These are phyloP conservation scores for Phytophthora hibernalis DNA, from an alignment of 352 stramenopile genomes.

Conservation along the genomic window DNA sequence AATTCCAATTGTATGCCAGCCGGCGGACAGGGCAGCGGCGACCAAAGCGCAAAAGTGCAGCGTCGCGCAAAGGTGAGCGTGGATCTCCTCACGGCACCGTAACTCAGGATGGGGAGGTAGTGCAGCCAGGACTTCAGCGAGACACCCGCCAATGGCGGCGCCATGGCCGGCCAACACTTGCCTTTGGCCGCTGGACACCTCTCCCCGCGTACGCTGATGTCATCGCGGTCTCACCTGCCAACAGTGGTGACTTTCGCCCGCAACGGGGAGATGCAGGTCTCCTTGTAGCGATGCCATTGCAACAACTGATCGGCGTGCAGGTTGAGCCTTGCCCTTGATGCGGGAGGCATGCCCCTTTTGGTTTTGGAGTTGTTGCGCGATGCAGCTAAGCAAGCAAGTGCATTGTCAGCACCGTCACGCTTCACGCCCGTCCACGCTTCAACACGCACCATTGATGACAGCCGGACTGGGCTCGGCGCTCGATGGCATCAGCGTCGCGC, in stretches of 20 bases:
- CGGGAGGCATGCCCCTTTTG: constrained; percentile 22
- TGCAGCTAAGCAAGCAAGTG: constrained; percentile 44
- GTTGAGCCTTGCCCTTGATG: constrained; percentile 16
- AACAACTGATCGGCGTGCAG: constrained; percentile 12
- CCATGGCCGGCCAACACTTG: constrained; percentile 10
- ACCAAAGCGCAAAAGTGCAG: constrained; percentile 16
- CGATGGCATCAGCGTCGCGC: not conserved
- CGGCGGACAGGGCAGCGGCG: constrained; percentile 33
- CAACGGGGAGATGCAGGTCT: constrained; percentile 1
- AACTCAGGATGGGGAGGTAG: constrained; percentile 36
- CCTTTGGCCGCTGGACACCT: not conserved
- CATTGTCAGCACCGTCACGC: constrained; percentile 33
- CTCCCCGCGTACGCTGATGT: constrained; percentile 23
- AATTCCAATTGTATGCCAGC: constrained; percentile 40
- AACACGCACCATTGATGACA: constrained; percentile 39
- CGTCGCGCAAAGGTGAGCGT: constrained; percentile 28
- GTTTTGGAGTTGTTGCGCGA: constrained; percentile 13
- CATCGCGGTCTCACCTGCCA: constrained; percentile 9
- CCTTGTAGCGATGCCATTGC: constrained; percentile 22
- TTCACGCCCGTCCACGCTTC: constrained; percentile 29
- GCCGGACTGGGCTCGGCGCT: not conserved
- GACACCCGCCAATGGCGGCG: constrained; percentile 3
- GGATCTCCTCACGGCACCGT: constrained; percentile 39
- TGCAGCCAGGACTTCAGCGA: constrained; percentile 28
- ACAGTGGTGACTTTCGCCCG: not conserved